These are phyloP conservation scores for Colletotrichum tropicicola DNA, from an alignment of 2,329 filamentous ascomycete species.

Conservation along the genomic window DNA sequence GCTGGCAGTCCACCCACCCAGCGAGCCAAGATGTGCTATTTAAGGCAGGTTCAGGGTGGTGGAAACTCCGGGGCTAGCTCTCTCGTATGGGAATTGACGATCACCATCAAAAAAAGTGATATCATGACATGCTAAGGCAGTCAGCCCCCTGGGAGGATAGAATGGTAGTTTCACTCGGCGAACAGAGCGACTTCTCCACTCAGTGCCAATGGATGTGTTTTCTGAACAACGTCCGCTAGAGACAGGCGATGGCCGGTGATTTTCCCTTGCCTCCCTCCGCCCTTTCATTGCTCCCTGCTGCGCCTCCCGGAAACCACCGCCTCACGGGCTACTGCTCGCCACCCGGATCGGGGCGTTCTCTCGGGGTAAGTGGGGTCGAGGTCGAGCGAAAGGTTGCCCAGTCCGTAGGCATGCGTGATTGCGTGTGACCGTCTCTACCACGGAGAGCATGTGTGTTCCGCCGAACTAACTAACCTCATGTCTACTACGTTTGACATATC, in stretches of 20 bases:
- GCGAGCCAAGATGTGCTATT: background rate
- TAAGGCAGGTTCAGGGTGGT: background rate
- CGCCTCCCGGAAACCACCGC: slow-evolving; percentile 7
- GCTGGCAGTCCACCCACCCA: too few relatives aligned
- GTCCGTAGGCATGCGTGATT: background rate
- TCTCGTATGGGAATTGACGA: background rate
- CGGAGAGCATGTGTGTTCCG: background rate
- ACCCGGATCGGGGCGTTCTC: background rate
- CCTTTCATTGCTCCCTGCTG: background rate
- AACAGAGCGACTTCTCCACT: too few relatives aligned
- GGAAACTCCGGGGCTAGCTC: background rate
- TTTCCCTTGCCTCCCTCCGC: background rate
- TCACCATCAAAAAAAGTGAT: background rate
- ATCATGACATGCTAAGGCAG: background rate
- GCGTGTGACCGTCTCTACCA: background rate
- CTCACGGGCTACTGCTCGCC: background rate
- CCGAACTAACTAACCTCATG: background rate
- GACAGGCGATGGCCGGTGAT: background rate
- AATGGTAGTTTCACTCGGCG: too few relatives aligned
- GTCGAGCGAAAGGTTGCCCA: background rate
- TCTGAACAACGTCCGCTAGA: too few relatives aligned
- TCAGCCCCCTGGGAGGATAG: background rate
- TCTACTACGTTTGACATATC: background rate
- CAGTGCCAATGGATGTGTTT: too few relatives aligned
- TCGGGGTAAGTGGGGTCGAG: background rate